Percentiles rank a stretch among this genome's conserved stretches.
phyloP scores from a whole-genome alignment of 768 basidiomycete species.

The Leccinum disarticulatum region DNA sequence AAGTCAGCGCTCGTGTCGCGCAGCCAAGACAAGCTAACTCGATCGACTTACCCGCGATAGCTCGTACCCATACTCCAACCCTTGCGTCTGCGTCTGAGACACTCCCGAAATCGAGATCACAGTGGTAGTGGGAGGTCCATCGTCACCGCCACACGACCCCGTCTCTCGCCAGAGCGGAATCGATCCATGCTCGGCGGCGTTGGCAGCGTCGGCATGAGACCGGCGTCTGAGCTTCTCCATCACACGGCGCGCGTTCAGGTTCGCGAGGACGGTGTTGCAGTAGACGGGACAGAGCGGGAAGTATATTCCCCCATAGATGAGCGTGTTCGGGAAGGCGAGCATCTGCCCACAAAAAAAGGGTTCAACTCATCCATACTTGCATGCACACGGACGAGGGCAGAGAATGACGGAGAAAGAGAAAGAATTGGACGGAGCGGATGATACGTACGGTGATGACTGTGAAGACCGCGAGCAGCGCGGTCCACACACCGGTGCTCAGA shows the following conservation, averaged over 20 bases:
- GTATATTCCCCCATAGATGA: conserved; percentile 23
- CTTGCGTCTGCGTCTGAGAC: background rate
- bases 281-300: conserved; percentile 33
- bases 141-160: background rate
- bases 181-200: conserved; percentile 2
- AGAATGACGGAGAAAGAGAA: background rate
- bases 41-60: conserved; percentile 1
- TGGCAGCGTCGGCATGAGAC: background rate
- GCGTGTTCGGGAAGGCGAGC: conserved; percentile 12
- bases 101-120: background rate
- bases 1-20: too few relatives aligned
- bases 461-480: conserved; percentile 13
- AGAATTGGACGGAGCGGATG: background rate
- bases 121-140: background rate
- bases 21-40: background rate
- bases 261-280: conserved; percentile 33
- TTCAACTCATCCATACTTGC: background rate
- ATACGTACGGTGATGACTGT: conserved; percentile 15
- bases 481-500: conserved; percentile 18
- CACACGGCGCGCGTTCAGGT: conserved; percentile 29
- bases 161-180: conserved; percentile 6
- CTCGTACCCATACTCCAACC: conserved; percentile 3
- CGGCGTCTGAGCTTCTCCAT: conserved; percentile 14
- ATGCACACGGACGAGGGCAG: background rate
- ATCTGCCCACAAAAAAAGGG: conserved; percentile 4